Base-by-base conservation (phyloP, 2,329 filamentous ascomycete genomes). In the Cercospora beticola region DNA sequence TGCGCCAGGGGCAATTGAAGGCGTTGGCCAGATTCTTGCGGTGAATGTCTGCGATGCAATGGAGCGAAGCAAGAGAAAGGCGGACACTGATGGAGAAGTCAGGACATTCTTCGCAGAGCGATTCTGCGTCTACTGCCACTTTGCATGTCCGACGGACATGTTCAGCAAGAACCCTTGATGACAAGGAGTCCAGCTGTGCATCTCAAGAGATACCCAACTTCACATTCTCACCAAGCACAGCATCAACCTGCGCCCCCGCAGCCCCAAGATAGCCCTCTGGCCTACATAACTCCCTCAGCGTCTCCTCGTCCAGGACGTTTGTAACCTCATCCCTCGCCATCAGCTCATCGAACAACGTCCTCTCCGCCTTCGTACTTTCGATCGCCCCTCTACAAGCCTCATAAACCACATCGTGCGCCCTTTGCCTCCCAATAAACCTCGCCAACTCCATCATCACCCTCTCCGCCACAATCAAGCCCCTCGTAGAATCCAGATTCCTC, bases 381-480 rank as follows among this genome's bases (percentile, higher is more conserved):
- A 76, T 73, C 23, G 73, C 73, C 60, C 69, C 62, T 40, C 68
- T 72, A 66, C 80, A 81, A 62, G 75, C 72, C 57, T 78, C 77
- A 57, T 81, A 81, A 65, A 77, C 76, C 3, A 80, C 71, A 12
- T 79, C 78, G 61, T 81, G 79, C 66, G 73, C 76, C 8, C 71
- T 72, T 62, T 78, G 79, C 28, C 73, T 75, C 4, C 79, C 79
- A 9, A 78, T 74, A 14, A 72, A 75, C 23, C 74, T 74, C 12
- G 73, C 76, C 46, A 81, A 72, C 36, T 78, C 78, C 68, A 80
- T 82, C 76, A 81, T 81, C 62, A 81, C 81, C 28, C 78, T 80
- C 66, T 80, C 80, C 4, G 76, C 78, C 28, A 77, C 81, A 43
- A 76, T 77, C 36, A 76, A 73, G 3, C 77, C 80, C 31, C 74